Evolutionary conservation across 169 alveolate species (phyloP), one percentile per base, ranked within the genome.

Genomic region (Plasmodium adleri): DNA sequence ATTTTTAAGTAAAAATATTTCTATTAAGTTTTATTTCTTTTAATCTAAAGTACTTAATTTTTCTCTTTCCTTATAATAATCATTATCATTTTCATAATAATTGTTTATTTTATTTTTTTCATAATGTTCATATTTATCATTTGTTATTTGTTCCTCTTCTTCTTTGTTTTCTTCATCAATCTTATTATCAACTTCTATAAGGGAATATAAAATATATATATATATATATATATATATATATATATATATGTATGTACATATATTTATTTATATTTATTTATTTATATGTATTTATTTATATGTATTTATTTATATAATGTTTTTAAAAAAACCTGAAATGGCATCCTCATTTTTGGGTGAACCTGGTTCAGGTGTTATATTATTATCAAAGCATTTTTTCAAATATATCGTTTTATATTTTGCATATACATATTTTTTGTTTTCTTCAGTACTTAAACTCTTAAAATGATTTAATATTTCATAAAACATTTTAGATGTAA

Each of bases 361-460:
- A 17, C 92, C 92, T 10, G 92, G 87, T 43, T 62, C 78, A 9
- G 92, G 92, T 13, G 45, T 71, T 66, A 86, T 66, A 39, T 64
- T 52, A 22, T 86, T 86, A 39, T 86, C 92, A 86, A 86, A 72
- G 28, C 92, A 86, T 15, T 86, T 86, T 54, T 86, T 70, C 56
- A 86, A 20, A 60, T 86, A 86, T 24, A 86, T 70, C 20, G 92
- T 86, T 72, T 86, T 86, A 66, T 86, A 86, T 64, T 86, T 86
- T 24, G 92, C 92, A 71, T 86, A 86, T 28, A 86, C 4, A 58
- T 71, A 86, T 86, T 86, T 86, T 72, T 86, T 72, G 39, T 59
- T 86, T 24, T 86, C 92, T 12, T 66, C 83, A 24, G n/a, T 32
- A 64, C 72, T 45, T 71, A 86, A 72, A 71, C n/a, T 45, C 71